Percentiles rank a stretch among this genome's conserved stretches.
phyloP scores from a whole-genome alignment of 768 basidiomycete genomes.

The Russula lepida region DNA sequence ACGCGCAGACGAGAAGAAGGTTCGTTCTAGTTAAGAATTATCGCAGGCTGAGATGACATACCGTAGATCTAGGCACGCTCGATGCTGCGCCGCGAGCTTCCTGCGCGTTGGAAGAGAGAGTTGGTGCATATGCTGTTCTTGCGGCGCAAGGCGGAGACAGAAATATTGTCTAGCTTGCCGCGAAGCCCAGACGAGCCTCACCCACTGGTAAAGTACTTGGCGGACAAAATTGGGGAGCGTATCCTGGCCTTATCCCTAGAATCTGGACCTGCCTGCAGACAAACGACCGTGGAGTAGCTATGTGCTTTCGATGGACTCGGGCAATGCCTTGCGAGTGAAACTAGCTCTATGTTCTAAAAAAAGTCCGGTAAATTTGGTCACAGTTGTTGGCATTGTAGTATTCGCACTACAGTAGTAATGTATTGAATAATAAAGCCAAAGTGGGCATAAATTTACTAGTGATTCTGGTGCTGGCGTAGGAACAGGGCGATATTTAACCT shows the following conservation, averaged over 20 bases:
- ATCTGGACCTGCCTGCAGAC: not conserved
- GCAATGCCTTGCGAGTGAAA: not conserved
- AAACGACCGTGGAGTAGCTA: not conserved
- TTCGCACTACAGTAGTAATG: not conserved
- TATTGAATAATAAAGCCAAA: not conserved
- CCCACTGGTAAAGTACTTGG: conserved; percentile 25
- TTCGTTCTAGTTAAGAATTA: conserved; percentile 21
- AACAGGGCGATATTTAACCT: no score
- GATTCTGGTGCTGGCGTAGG: no score
- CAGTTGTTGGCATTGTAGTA: not conserved
- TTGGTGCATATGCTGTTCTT: conserved; percentile 70
- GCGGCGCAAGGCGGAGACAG: conserved; percentile 91
- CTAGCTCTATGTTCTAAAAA: not conserved
- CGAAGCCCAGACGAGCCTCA: conserved; percentile 1
- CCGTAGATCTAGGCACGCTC: conserved; percentile 42
- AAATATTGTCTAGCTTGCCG: conserved; percentile 40
- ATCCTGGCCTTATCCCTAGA: not conserved
- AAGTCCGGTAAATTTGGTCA: not conserved
- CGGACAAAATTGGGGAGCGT: conserved; percentile 20
- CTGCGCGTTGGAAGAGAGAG: conserved; percentile 68
- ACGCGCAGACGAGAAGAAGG: conserved; percentile 69
- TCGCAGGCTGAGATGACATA: not conserved
- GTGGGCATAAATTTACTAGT: not conserved
- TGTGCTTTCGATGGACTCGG: not conserved
- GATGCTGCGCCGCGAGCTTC: conserved; percentile 51